Conservation (phyloP, 257 asterid species). For the Ilex aquifolium region DNA sequence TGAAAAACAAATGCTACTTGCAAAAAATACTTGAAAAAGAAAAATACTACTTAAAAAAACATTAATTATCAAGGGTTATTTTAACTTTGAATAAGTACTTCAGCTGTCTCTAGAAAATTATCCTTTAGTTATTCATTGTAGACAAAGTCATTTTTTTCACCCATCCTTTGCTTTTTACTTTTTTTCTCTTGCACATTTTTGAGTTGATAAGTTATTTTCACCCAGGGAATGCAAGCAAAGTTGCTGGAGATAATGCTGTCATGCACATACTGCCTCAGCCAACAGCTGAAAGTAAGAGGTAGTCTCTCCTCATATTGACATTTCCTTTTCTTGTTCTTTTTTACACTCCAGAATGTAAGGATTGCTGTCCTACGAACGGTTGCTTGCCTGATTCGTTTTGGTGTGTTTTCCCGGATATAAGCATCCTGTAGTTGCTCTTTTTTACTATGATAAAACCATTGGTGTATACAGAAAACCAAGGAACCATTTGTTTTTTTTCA, state of each 20-base stretch:
- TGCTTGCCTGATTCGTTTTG: too few relatives aligned
- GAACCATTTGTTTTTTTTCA: too few relatives aligned
- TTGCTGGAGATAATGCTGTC: conserved; percentile 39
- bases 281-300: conserved; percentile 78
- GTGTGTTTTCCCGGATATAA: not conserved
- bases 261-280: conserved; percentile 71
- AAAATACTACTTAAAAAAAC: too few relatives aligned
- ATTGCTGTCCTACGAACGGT: not conserved
- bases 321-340: not conserved
- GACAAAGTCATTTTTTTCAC: too few relatives aligned
- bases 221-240: conserved; percentile 52
- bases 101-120: too few relatives aligned
- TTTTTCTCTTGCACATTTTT: not conserved
- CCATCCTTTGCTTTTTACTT: not conserved
- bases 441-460: too few relatives aligned
- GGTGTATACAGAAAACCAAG: too few relatives aligned
- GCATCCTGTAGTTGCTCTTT: not conserved
- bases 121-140: not conserved
- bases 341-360: not conserved
- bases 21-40: too few relatives aligned
- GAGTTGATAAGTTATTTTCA: conserved; percentile 12
- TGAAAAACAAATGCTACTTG: too few relatives aligned
- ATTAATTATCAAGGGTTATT: too few relatives aligned
- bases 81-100: too few relatives aligned
- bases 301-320: conserved; percentile 11